phyloP scores from a whole-genome alignment of 2,329 filamentous ascomycete species.

The Trichoderma simmonsii region DNA sequence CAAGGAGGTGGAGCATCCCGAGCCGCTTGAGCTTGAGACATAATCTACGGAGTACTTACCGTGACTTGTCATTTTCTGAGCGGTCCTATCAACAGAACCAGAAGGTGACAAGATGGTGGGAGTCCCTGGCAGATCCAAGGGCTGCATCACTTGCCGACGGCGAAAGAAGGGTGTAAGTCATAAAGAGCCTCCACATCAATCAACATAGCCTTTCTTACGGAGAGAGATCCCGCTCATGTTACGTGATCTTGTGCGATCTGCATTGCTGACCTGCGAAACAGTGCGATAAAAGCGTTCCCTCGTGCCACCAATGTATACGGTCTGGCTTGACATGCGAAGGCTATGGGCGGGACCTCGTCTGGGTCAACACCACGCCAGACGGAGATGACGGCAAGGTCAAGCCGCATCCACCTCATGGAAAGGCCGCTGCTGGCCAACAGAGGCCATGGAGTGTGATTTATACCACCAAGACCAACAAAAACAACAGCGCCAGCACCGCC shows the following conservation, averaged over 20 bases:
- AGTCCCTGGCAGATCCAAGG: constrained; percentile 20
- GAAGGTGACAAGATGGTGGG: constrained; percentile 17
- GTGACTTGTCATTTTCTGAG: background rate
- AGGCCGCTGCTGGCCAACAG: background rate
- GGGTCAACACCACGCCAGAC: constrained; percentile 18
- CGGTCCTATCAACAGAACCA: background rate
- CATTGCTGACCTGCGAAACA: background rate
- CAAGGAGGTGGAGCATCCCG: background rate
- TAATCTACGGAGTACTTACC: background rate
- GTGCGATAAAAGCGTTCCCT: constrained; percentile 15
- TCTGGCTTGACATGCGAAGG: constrained; percentile 15
- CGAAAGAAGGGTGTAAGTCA: constrained; percentile 20
- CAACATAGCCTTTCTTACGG: background rate
- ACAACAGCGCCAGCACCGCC: background rate
- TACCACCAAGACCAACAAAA: background rate
- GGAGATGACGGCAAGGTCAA: constrained; percentile 1
- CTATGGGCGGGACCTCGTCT: constrained; percentile 17
- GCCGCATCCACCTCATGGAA: background rate
- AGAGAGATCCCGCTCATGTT: background rate
- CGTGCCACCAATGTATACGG: constrained; percentile 16
- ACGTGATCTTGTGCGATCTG: background rate
- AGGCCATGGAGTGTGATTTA: constrained; percentile 14
- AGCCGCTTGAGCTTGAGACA: background rate
- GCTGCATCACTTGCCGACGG: constrained; percentile 17
- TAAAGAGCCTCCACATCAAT: background rate